Conservation (phyloP, 768 basidiomycete species). For the Cystofilobasidium ferigula region DNA sequence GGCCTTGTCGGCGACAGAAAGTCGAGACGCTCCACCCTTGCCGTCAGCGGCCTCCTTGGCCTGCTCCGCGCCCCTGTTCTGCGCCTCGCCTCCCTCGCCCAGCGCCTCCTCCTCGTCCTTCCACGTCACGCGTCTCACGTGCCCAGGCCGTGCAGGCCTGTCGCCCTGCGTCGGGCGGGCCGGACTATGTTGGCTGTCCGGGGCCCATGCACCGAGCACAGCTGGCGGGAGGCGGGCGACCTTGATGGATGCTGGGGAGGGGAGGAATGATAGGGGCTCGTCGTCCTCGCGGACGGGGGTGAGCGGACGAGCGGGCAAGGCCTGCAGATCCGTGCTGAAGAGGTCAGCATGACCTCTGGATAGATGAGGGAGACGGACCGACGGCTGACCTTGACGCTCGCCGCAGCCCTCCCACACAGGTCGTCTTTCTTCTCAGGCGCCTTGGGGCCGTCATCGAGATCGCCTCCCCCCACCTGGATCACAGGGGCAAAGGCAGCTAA, state of each 20-base stretch:
- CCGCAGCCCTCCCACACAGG: too few species aligned
- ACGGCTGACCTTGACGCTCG: too few species aligned
- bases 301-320: background rate
- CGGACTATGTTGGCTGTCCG: too few species aligned
- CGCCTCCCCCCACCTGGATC: too few species aligned
- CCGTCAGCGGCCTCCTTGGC: background rate
- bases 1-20: too few species aligned
- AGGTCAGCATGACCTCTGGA: too few species aligned
- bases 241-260: background rate
- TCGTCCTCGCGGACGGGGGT: background rate
- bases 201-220: too few species aligned
- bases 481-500: too few species aligned
- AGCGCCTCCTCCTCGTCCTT: background rate
- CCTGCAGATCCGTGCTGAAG: background rate
- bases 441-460: too few species aligned
- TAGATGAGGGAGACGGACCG: too few species aligned
- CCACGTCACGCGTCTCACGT: background rate
- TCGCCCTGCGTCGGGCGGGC: background rate
- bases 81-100: background rate
- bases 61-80: background rate
- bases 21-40: background rate
- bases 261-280: background rate
- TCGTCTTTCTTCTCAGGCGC: too few species aligned
- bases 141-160: background rate
- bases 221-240: background rate